Evolutionary conservation across 2,329 filamentous ascomycete genomes (phyloP).

Genomic region (Myriosclerotinia scirpicola): DNA sequence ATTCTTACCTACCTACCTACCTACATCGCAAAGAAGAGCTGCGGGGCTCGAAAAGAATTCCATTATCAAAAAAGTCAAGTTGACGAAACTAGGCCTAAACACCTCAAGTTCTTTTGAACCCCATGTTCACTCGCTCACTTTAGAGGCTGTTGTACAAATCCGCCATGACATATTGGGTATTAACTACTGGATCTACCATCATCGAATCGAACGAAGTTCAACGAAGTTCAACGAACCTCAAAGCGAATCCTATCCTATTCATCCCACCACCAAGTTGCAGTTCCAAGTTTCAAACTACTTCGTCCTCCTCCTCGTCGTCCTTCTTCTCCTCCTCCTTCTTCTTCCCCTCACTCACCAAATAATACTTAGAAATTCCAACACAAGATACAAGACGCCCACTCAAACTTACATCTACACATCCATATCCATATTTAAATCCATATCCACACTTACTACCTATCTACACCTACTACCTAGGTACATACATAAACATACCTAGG

Average conservation of each 20-base stretch:
- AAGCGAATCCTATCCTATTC: slow-evolving; percentile 10
- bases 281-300: not conserved
- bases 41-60: not conserved
- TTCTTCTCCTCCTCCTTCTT: not conserved
- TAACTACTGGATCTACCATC: slow-evolving; percentile 1
- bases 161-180: slow-evolving; percentile 15
- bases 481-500: no score
- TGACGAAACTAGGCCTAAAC: slow-evolving; percentile 6
- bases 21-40: not conserved
- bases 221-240: not conserved
- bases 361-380: not conserved
- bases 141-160: slow-evolving; percentile 15
- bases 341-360: not conserved
- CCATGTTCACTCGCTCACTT: slow-evolving; percentile 7
- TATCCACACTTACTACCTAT: not conserved
- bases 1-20: not conserved
- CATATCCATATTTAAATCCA: no score
- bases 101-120: not conserved
- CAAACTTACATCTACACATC: not conserved
- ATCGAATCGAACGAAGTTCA: not conserved
- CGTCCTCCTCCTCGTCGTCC: not conserved
- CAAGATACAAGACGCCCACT: not conserved
- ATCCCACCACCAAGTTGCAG: not conserved
- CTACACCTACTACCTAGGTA: no score
- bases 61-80: not conserved